Conservation (phyloP, 2,329 filamentous ascomycete genomes). For the Bertia moriformis region DNA sequence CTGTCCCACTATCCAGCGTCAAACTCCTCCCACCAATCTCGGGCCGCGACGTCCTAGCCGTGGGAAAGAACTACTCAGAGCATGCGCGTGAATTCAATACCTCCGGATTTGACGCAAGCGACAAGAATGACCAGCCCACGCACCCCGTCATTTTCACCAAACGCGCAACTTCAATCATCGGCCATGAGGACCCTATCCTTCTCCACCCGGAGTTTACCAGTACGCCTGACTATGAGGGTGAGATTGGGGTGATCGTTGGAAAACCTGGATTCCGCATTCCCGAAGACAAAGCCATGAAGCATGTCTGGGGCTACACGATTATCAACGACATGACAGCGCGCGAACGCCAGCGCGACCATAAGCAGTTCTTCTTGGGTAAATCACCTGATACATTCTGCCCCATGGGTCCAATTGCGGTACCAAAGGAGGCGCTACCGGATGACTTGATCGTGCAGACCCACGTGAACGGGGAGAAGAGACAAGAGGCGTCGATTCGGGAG, state of each 20-base stretch:
- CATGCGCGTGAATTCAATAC: constrained; percentile 42
- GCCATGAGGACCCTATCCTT: constrained; percentile 27
- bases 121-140: constrained; percentile 33
- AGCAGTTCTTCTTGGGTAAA: constrained; percentile 45
- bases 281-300: constrained; percentile 26
- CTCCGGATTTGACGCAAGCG: constrained; percentile 36
- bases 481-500: constrained; percentile 25
- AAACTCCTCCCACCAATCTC: constrained; percentile 28
- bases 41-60: constrained; percentile 34
- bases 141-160: constrained; percentile 43
- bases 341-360: constrained; percentile 36
- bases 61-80: constrained; percentile 41
- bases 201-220: constrained; percentile 29
- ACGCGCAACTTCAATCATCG: constrained; percentile 34
- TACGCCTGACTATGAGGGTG: constrained; percentile 38
- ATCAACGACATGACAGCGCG: constrained; percentile 37
- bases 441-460: constrained; percentile 23
- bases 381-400: constrained; percentile 38
- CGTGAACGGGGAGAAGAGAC: constrained; percentile 29
- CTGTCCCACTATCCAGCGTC: constrained; percentile 16
- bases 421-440: constrained; percentile 24
- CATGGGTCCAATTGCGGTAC: constrained; percentile 37
- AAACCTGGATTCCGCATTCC: constrained; percentile 26
- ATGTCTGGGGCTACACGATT: constrained; percentile 42
- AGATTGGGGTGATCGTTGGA: constrained; percentile 40